These are phyloP conservation scores for Fusarium transvaalense DNA, from an alignment of 2,329 filamentous ascomycete species.

Conservation along the genomic window DNA sequence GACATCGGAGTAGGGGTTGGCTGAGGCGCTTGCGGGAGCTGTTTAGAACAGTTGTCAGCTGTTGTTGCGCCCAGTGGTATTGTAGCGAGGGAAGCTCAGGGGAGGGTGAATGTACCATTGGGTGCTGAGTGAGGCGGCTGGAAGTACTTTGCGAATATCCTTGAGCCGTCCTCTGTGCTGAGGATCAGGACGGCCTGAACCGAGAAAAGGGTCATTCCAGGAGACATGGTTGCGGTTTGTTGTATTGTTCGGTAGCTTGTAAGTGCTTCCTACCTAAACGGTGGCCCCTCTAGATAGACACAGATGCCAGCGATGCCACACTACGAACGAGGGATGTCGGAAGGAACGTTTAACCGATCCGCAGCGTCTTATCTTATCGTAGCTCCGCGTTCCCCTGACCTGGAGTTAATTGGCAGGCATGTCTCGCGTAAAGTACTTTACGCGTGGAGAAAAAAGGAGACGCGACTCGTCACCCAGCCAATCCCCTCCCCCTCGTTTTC, in stretches of 20 bases:
- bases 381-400: neutral
- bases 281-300: conserved; percentile 51
- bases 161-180: conserved; percentile 86
- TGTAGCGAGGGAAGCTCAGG: conserved; percentile 32
- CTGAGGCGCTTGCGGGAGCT: conserved; percentile 62
- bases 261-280: conserved; percentile 37
- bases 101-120: conserved; percentile 49
- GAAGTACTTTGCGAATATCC: conserved; percentile 97
- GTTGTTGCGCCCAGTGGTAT: conserved; percentile 43
- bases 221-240: conserved; percentile 68
- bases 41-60: conserved; percentile 45
- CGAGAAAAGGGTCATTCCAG: conserved; percentile 80
- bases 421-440: conserved; percentile 56
- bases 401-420: conserved; percentile 6
- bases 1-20: conserved; percentile 84
- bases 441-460: conserved; percentile 50
- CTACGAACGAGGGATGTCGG: conserved; percentile 43
- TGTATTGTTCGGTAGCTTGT: conserved; percentile 37
- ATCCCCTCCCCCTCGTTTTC: conserved; percentile 47
- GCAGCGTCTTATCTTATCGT: conserved; percentile 16
- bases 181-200: conserved; percentile 84
- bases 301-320: conserved; percentile 49
- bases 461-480: conserved; percentile 47
- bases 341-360: conserved; percentile 52
- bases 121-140: conserved; percentile 67